A percentile compares a stretch with the other conserved stretches of the same genome.
These are phyloP conservation scores for Pilasporangium apinafurcum DNA, from an alignment of 352 stramenopile genomes.

Conservation along the genomic window DNA sequence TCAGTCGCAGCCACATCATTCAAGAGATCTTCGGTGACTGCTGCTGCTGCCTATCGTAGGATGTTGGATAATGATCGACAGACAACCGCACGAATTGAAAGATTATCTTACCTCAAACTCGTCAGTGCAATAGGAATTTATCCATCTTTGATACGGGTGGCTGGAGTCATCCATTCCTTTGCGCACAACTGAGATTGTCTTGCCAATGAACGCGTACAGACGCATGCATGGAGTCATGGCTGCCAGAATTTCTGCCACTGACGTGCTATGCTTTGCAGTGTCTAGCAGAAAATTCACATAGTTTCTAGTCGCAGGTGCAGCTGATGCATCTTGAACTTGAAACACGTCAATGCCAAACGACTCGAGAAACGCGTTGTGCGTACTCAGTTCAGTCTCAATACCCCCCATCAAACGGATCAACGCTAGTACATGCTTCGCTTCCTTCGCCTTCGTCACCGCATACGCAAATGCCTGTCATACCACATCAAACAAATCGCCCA, in stretches of 20 bases:
- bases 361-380: slow-evolving; percentile 37
- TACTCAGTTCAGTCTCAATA: slow-evolving; percentile 38
- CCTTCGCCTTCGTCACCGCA: slow-evolving; percentile 30
- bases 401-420: slow-evolving; percentile 35
- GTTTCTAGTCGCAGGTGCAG: slow-evolving; percentile 21
- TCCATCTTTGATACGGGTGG: slow-evolving; percentile 37
- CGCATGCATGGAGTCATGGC: slow-evolving; percentile 51
- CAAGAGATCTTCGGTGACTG: slow-evolving; percentile 23
- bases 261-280: slow-evolving; percentile 20
- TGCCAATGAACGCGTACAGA: slow-evolving; percentile 40
- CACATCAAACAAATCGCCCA: neutral
- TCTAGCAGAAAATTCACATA: slow-evolving; percentile 47
- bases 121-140: slow-evolving; percentile 31
- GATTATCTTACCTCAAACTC: slow-evolving; percentile 30
- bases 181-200: slow-evolving; percentile 15
- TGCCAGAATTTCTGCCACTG: slow-evolving; percentile 34
- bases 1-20: slow-evolving; percentile 22
- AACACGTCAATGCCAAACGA: slow-evolving; percentile 39
- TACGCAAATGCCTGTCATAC: slow-evolving; percentile 26
- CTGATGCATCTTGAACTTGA: slow-evolving; percentile 12
- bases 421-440: slow-evolving; percentile 21
- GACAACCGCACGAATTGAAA: too few species aligned
- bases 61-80: neutral
- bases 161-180: neutral
- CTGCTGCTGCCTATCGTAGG: slow-evolving; percentile 12